Base-by-base conservation (phyloP, 805 yeast species). In the Lachancea fermentati region DNA sequence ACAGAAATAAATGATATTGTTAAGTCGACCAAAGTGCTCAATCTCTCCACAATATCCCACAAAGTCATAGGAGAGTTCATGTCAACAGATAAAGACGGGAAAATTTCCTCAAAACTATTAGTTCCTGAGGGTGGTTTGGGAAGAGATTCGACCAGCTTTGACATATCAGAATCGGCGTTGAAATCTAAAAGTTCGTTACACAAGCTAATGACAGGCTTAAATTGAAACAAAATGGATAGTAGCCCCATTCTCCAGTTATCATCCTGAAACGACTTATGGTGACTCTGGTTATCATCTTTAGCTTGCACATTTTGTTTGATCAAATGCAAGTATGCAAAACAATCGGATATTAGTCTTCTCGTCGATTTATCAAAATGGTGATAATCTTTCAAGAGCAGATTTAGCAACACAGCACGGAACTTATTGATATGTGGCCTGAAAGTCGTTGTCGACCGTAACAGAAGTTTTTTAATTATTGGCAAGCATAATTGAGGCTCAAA, bases 341-440 rank as follows among this genome's bases (percentile, higher is more conserved):
- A 71, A 25, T 67, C 63, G 45, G 74, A 69, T 11, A 79, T 65
- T 9, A 58, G 54, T 3, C 46, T 39, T 50, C 74, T 70, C 34
- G 79, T 61, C 0, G 50, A 42, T 0, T 39, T 28, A 22, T 76
- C 72, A 45, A 71, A 67, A 35, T 57, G 65, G 12, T 55, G 54
- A 50, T 63, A 72, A 52, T 57, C 63, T 40, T 51, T 57, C 29
- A 44, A 54, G 29, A 70, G 58, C 43, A 75, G 54, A 4, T 47
- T 49, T 7, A 65, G 43, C 22, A 79, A 60, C 22, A 67, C 71
- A 9, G 55, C 59, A 50, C 79, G 78, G 48, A 75, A 76, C 50
- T 78, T 81, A 43, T 77, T 73, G 4, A 81, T 82, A 63, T 71
- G 81, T 11, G 95, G 95, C 59, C 89, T 75, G 55, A 85, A 85